Conservation (phyloP, 768 basidiomycete species). For the Serendipita indica region DNA sequence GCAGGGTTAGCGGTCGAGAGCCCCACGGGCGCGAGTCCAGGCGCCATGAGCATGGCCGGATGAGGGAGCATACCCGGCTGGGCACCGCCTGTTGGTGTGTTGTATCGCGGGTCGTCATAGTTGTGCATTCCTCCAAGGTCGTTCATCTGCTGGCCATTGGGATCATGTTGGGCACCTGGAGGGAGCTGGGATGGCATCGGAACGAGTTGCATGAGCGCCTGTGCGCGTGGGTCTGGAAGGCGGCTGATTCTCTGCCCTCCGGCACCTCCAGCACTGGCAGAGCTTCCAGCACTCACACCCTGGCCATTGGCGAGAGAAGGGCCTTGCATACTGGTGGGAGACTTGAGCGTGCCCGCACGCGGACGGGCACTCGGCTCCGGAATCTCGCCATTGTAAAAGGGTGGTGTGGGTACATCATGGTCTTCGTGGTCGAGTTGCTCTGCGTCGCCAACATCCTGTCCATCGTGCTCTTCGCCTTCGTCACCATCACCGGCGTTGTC, state of each 20-base stretch:
- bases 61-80: not conserved
- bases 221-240: constrained; percentile 1
- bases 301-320: not conserved
- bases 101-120: too few species aligned
- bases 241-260: constrained; percentile 1
- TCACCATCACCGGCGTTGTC: not conserved
- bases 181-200: constrained; percentile 7
- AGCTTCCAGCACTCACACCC: not conserved
- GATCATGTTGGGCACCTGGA: not conserved
- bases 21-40: not conserved
- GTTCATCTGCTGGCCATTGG: not conserved
- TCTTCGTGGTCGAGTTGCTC: not conserved
- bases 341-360: not conserved
- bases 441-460: not conserved
- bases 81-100: not conserved
- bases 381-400: constrained; percentile 2
- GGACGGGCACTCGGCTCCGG: not conserved
- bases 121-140: too few species aligned
- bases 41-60: not conserved
- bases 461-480: not conserved
- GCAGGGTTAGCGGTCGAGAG: not conserved
- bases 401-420: constrained; percentile 4
- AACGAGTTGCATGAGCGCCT: constrained; percentile 4
- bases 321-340: not conserved
- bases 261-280: not conserved